Evolutionary conservation across 1,284 basidiomycete species (phyloP).

Genomic region (Cerioporus squamosus): DNA sequence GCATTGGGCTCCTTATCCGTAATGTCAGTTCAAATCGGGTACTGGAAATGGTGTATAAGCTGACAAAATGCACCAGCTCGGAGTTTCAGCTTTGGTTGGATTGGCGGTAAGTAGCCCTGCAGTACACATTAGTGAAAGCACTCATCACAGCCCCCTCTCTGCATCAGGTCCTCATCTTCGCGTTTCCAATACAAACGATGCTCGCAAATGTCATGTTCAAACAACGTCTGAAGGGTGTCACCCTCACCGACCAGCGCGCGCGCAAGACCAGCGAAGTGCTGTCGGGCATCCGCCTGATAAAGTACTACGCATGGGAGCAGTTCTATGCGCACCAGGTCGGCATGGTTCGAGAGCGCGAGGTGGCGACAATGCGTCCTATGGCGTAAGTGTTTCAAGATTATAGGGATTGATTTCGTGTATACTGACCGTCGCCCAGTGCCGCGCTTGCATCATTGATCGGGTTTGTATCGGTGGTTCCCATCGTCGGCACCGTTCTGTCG

Average conservation of each 20-base stretch:
- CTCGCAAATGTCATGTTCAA: conserved; percentile 69
- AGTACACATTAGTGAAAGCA: neutral
- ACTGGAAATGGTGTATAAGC: too few species aligned
- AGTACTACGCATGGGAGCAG: conserved; percentile 63
- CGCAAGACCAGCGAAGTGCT: conserved; percentile 67
- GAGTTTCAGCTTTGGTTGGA: conserved; percentile 74
- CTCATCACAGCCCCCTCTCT: too few species aligned
- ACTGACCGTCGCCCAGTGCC: neutral
- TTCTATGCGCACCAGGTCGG: conserved; percentile 65
- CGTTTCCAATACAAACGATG: conserved; percentile 65
- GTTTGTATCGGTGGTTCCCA: conserved; percentile 63
- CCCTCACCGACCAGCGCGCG: conserved; percentile 74
- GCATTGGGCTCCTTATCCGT: conserved; percentile 65
- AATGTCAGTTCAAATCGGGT: conserved; percentile 47
- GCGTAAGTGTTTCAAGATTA: conserved; percentile 43
- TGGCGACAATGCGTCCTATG: conserved; percentile 50
- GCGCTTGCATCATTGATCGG: conserved; percentile 60
- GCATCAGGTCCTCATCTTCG: conserved; percentile 49
- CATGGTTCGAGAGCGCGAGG: conserved; percentile 54
- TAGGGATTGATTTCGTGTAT: too few species aligned
- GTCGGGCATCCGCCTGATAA: conserved; percentile 66
- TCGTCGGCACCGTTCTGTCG: conserved; percentile 69
- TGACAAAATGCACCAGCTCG: conserved; percentile 44
- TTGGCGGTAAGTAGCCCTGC: conserved; percentile 54
- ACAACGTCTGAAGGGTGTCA: conserved; percentile 67